Evolutionary conservation across 768 basidiomycete species (phyloP).

Genomic region (Boletellus ananas): DNA sequence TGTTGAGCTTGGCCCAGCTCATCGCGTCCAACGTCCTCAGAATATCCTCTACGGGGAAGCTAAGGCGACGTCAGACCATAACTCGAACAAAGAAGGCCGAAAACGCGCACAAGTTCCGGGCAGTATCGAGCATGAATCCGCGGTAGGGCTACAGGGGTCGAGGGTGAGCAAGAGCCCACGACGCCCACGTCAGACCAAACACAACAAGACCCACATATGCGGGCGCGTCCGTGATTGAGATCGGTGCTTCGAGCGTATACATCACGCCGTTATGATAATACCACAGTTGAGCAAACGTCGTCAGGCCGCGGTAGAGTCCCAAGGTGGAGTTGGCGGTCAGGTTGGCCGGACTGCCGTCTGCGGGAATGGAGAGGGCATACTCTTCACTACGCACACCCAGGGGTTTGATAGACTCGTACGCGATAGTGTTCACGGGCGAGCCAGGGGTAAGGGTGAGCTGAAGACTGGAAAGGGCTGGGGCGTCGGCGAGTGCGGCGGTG

Average conservation of each 20-base stretch:
- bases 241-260: conserved; percentile 40
- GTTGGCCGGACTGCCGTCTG: conserved; percentile 33
- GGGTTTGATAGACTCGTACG: conserved; percentile 33
- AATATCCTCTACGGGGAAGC: conserved; percentile 38
- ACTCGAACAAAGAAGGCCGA: too few species aligned
- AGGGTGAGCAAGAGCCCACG: neutral
- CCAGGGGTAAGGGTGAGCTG: conserved; percentile 22
- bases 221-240: conserved; percentile 43
- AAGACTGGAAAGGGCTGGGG: conserved; percentile 25
- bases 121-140: conserved; percentile 44
- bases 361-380: conserved; percentile 41
- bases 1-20: conserved; percentile 57
- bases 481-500: conserved; percentile 21
- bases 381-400: conserved; percentile 40
- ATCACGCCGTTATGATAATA: conserved; percentile 34
- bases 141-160: conserved; percentile 30
- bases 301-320: conserved; percentile 51
- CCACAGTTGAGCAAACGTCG: conserved; percentile 55
- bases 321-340: conserved; percentile 45
- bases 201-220: conserved; percentile 35
- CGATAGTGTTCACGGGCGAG: conserved; percentile 26
- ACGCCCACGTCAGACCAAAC: neutral
- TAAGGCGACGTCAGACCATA: conserved; percentile 5
- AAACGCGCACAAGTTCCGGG: conserved; percentile 39
- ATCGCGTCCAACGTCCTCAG: conserved; percentile 49